These are phyloP conservation scores for Carallia brachiata DNA, from an alignment of 345 rosid genomes.

Conservation along the genomic window DNA sequence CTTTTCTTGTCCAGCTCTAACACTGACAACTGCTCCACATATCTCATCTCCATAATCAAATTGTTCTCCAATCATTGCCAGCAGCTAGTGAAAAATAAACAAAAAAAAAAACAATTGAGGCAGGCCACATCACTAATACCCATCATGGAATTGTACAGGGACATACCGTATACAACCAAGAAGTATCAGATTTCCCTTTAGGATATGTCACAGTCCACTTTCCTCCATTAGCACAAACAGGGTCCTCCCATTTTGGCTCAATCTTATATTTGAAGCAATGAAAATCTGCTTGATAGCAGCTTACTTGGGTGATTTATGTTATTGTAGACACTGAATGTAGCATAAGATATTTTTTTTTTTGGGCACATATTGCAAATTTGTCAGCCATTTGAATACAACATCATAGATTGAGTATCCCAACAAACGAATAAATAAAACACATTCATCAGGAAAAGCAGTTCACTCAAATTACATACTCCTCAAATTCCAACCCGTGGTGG, in stretches of 20 bases:
- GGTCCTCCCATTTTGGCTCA: conserved; percentile 98
- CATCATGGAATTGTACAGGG: not conserved
- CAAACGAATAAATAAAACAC: too few species aligned
- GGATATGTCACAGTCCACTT: conserved; percentile 67
- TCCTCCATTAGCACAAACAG: conserved; percentile 91
- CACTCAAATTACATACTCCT: too few species aligned
- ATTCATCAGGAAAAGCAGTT: too few species aligned
- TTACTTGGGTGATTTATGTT: conserved; percentile 72
- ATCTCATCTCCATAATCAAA: conserved; percentile 93
- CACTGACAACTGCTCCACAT: conserved; percentile 86
- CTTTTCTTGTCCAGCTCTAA: conserved; percentile 63
- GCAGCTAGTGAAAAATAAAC: conserved; percentile 13
- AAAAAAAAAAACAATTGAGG: not conserved
- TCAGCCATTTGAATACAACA: not conserved
- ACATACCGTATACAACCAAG: conserved; percentile 76
- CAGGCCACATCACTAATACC: not conserved
- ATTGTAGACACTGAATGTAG: conserved; percentile 65
- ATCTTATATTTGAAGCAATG: conserved; percentile 86
- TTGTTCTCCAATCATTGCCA: conserved; percentile 92
- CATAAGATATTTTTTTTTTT: not conserved
- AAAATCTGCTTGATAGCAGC: conserved; percentile 56
- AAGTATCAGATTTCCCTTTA: conserved; percentile 61
- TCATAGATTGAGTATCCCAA: too few species aligned
- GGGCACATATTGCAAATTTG: not conserved
- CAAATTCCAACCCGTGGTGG: too few species aligned